Conservation (phyloP, 768 basidiomycete genomes). For the Lactarius hatsudake region DNA sequence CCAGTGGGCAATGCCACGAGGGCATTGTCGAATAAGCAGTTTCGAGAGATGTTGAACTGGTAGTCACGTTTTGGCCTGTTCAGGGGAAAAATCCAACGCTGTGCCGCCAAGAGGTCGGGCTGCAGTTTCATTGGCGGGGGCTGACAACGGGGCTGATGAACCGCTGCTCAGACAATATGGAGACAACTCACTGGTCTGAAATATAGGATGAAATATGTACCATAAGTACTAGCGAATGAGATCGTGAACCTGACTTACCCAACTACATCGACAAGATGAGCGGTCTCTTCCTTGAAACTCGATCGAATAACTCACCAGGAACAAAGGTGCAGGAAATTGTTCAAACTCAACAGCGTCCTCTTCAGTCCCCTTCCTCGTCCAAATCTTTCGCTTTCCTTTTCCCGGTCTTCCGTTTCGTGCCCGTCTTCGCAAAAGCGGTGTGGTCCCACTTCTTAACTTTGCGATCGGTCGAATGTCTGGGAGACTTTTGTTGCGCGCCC, state of each 20-base stretch:
- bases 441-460: slow-evolving; percentile 91
- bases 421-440: slow-evolving; percentile 81
- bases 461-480: slow-evolving; percentile 45
- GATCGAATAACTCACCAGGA: slow-evolving; percentile 43
- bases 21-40: slow-evolving; percentile 87
- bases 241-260: slow-evolving; percentile 20
- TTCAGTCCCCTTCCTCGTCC: slow-evolving; percentile 40
- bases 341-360: slow-evolving; percentile 45
- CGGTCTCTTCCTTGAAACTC: neutral
- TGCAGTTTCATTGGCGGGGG: slow-evolving; percentile 73
- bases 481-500: slow-evolving; percentile 16
- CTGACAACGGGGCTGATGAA: slow-evolving; percentile 36
- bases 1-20: slow-evolving; percentile 95
- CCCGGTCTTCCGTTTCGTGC: slow-evolving; percentile 50
- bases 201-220: neutral
- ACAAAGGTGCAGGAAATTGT: slow-evolving; percentile 79
- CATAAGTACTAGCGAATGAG: neutral
- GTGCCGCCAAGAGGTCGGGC: slow-evolving; percentile 73
- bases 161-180: neutral
- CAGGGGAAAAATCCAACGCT: slow-evolving; percentile 89
- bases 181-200: slow-evolving; percentile 19
- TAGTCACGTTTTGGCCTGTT: slow-evolving; percentile 89
- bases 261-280: slow-evolving; percentile 12
- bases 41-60: slow-evolving; percentile 88
- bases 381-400: slow-evolving; percentile 50